Evolutionary conservation across 352 stramenopile species (phyloP), one percentile per base, ranked within the genome.

Genomic region (Pythium sukuiense): DNA sequence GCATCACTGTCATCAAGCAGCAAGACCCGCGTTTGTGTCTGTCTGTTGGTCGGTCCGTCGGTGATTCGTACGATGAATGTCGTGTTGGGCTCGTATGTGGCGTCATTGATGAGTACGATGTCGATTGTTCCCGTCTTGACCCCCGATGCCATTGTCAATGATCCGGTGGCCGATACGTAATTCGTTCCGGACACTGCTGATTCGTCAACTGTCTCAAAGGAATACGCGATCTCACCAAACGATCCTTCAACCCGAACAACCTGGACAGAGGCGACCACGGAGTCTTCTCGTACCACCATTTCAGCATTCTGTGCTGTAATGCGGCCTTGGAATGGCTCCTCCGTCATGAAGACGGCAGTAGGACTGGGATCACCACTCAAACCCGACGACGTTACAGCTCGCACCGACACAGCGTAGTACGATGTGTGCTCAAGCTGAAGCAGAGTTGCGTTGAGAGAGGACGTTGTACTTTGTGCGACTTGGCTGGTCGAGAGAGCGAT

Each of bases 1-100:
- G 79, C 81, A 43, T 90, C 80, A 2, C 78, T 78, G 56, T 90
- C 76, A 27, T 90, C 81, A 6, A 54, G 33, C 7, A 90, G 61
- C 14, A 66, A 50, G 11, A 90, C 59, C 1, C 43, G 71, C 1
- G 81, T 83, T 14, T 69, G 55, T 3, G 65, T 82, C 29, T 56
- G 24, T 7, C 68, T 43, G 2, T 27, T 26, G 2, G 74, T 78
- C 4, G 55, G 39, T 0, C 56, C 53, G 58, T 88, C 80, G 0
- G 48, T 65, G 18, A 90, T 67, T 1, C 67, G 6, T 0, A 90
- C 67, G 7, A 71, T 14, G 30, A 90, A 88, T 0, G 72, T 70
- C 13, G 78, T 85, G 24, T 71, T 73, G 20, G 73, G 71, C 12
- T 79, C 70, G 56, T 85, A 90, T 0, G 67, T 20, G 0, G 35